phyloP scores from a whole-genome alignment of 148 eudicot genomes.

The Polygonum aviculare region DNA sequence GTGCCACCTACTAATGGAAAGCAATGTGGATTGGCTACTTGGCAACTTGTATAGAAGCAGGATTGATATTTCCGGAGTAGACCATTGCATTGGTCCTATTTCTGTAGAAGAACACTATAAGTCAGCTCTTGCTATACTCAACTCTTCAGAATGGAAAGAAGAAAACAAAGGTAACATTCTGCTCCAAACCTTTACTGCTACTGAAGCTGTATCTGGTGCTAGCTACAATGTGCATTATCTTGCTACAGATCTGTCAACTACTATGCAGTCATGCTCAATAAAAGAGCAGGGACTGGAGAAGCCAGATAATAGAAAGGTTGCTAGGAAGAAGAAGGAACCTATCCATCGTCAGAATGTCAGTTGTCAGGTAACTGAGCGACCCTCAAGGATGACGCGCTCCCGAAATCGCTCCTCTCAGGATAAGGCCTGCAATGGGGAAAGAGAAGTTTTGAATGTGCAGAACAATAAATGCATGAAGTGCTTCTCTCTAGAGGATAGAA shows the following conservation, averaged over 20 bases:
- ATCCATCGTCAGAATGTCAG: constrained; percentile 26
- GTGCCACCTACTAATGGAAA: constrained; percentile 50
- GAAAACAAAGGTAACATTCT: not conserved
- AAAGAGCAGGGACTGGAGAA: constrained; percentile 6
- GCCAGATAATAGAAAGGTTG: constrained; percentile 26
- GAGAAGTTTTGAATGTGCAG: constrained; percentile 24
- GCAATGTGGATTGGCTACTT: constrained; percentile 50
- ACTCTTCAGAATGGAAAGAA: constrained; percentile 40
- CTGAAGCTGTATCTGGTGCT: constrained; percentile 1
- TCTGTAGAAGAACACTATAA: constrained; percentile 37
- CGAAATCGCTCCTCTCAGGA: constrained; percentile 27
- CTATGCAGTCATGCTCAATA: not conserved
- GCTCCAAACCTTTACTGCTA: not conserved
- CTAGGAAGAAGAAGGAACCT: constrained; percentile 40
- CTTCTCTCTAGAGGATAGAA: constrained; percentile 28
- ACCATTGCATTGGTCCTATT: constrained; percentile 12
- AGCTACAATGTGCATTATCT: not conserved
- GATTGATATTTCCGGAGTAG: constrained; percentile 15
- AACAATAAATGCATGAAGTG: constrained; percentile 57
- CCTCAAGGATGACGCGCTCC: constrained; percentile 51
- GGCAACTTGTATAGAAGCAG: constrained; percentile 47
- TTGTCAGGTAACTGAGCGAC: constrained; percentile 17
- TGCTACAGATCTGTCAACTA: constrained; percentile 3
- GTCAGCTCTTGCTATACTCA: constrained; percentile 43
- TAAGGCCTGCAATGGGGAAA: constrained; percentile 18